Base-by-base conservation (phyloP, 495 filamentous ascomycete species). In the Penicillium macrosclerotiorum region DNA sequence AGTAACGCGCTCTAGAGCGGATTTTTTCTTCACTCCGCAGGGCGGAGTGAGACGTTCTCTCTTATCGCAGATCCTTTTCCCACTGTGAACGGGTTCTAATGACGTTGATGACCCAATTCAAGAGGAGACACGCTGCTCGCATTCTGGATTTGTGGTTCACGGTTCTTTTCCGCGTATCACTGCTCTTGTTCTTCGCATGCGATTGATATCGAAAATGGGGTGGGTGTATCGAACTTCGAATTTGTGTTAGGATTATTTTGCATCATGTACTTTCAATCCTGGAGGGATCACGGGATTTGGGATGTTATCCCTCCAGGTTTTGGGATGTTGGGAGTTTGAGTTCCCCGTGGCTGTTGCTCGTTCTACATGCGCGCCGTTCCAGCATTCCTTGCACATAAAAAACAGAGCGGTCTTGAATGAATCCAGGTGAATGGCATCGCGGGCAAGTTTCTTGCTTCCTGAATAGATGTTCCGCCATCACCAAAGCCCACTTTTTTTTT, bases 1-100 rank as follows among this genome's bases (percentile, higher is more conserved):
- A 78, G 69, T 47, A 88, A 87, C 37, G 77, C 44, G 25, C 36
- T 75, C 5, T 76, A 67, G n/a, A n/a, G n/a, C n/a, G n/a, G n/a
- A 68, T 41, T n/a, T 40, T 23, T 27, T 18, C 25, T n/a, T n/a
- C n/a, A 45, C 12, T 23, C 46, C 18, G 42, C 52, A 19, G 49
- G 45, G 49, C 40, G 46, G 43, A 23, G 37, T 26, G 7, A n/a
- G n/a, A n/a, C 20, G 30, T 31, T 16, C 25, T 22, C 3, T 33
- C 19, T 13, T 18, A 9, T 34, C 13, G 30, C 30, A n/a, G 7
- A 27, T 36, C 19, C 6, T 37, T 22, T 32, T 23, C 39, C 25
- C n/a, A 29, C 19, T 23, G 29, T 16, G 40, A 19, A 43, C n/a
- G 30, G 18, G 41, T 12, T 34, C 22, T 35, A 3, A 35, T 44